A percentile compares a stretch with the other conserved stretches of the same genome.
Evolutionary conservation across 2,329 filamentous ascomycete species (phyloP).

Genomic region (Fusarium phyllophilum): DNA sequence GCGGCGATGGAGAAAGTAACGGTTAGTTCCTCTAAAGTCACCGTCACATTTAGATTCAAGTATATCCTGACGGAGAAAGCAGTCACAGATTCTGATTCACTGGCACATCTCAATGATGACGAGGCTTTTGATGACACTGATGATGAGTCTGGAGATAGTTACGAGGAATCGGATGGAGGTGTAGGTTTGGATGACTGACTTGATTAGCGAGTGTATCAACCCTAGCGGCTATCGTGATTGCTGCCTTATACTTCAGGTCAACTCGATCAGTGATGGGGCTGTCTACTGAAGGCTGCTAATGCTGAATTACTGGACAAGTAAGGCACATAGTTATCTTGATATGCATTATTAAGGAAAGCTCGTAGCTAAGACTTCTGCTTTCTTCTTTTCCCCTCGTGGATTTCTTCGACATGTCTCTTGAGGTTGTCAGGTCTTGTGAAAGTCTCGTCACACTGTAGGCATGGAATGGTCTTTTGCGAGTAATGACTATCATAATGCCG

Average conservation of each 20-base stretch:
- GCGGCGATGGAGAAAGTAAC: background rate
- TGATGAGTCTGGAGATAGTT: background rate
- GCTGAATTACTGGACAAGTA: background rate
- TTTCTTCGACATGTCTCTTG: conserved; percentile 10
- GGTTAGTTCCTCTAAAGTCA: background rate
- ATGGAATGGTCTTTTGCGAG: background rate
- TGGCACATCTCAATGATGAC: conserved; percentile 6
- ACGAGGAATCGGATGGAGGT: conserved; percentile 29
- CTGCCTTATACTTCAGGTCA: background rate
- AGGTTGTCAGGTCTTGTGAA: conserved; percentile 17
- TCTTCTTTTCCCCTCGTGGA: conserved; percentile 10
- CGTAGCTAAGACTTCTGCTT: background rate
- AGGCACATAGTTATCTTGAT: background rate
- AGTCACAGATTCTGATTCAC: conserved; percentile 5
- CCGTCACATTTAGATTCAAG: background rate
- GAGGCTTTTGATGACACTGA: background rate
- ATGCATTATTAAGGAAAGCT: background rate
- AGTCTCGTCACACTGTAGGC: background rate
- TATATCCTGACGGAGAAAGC: background rate
- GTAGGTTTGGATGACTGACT: background rate
- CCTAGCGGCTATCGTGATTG: too few relatives aligned
- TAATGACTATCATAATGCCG: conserved; percentile 19
- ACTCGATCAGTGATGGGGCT: background rate
- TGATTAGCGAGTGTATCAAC: background rate
- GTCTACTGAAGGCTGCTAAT: background rate